Evolutionary conservation across 1,284 basidiomycete genomes (phyloP), one percentile per base, ranked within the genome.

Genomic region (Trichosporon faecale): DNA sequence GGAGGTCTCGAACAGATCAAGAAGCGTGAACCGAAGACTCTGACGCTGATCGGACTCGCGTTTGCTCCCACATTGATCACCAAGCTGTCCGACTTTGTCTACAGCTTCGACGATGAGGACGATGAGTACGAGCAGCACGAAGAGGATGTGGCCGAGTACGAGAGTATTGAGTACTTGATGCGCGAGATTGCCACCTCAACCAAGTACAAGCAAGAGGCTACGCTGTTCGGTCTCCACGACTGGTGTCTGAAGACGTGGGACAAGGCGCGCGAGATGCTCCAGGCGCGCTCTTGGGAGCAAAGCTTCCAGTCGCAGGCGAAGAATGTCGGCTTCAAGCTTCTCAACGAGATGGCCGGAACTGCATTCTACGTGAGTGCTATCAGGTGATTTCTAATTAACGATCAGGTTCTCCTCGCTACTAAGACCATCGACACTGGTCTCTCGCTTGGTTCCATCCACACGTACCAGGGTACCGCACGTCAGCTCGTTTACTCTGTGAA

Each of bases 181-280:
- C n/a, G 37, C 1, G 31, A 52, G 7, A 35, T 70, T 0, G 66
- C 66, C 3, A 67, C 25, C 14, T 25, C 37, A 0, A 23, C 16
- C 7, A 29, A 52, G 37, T 57, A 65, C 65, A 67, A 66, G 61
- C 64, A 90, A 23, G 92, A 94, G 80, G 86, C 93, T 16, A 85
- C 90, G 37, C 84, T 94, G 11, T 94, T 93, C 78, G 91, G 91
- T 6, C 85, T 94, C 9, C 89, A 88, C 21, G 89, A 91, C 46
- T 94, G 92, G 92, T 89, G 93, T 68, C 82, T 93, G 70, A 85
- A 87, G 67, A 88, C 87, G 1, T 94, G 92, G 92, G 86, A 89
- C 23, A 46, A 27, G 44, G 66, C 67, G 11, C 27, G 57, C 16
- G 57, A 33, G 1, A 61, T 31, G 57, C 57, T 61, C 16, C 57